A percentile compares a stretch with the other conserved stretches of the same genome.
phyloP scores from a whole-genome alignment of 495 filamentous ascomycete genomes.

The Aspergillus sclerotiicarbonarius region DNA sequence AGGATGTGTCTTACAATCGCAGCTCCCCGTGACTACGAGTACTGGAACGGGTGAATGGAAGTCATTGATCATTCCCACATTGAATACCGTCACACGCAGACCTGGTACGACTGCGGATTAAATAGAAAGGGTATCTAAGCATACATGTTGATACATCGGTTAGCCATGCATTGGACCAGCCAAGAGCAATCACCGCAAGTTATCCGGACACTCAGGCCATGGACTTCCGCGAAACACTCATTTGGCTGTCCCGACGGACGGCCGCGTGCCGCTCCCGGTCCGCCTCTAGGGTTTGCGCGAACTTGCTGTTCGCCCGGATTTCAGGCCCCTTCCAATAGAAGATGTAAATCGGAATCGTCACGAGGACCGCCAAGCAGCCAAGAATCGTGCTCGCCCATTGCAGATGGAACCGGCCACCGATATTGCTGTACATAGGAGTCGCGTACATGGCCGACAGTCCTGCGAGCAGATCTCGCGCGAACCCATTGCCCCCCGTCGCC shows the following conservation, averaged over 20 bases:
- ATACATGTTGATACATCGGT: too few species aligned
- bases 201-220: too few species aligned
- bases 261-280: slow-evolving; percentile 18
- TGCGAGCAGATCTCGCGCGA: slow-evolving; percentile 47
- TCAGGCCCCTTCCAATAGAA: slow-evolving; percentile 48
- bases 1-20: too few species aligned
- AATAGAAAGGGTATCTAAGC: too few species aligned
- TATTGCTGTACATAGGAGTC: slow-evolving; percentile 39
- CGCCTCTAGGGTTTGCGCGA: slow-evolving; percentile 36
- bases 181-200: too few species aligned
- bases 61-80: too few species aligned
- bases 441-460: slow-evolving; percentile 48
- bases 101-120: too few species aligned
- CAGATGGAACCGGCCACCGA: slow-evolving; percentile 30
- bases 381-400: slow-evolving; percentile 44
- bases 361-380: slow-evolving; percentile 36
- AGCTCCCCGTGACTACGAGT: too few species aligned
- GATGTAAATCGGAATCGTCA: slow-evolving; percentile 49
- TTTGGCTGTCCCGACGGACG: slow-evolving; percentile 18
- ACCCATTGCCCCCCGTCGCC: slow-evolving; percentile 70
- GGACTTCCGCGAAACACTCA: slow-evolving; percentile 15
- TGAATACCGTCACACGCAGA: too few species aligned
- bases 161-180: too few species aligned
- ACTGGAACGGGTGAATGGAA: too few species aligned
- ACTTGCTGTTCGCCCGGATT: slow-evolving; percentile 43